Base-by-base conservation (phyloP, 2,329 filamentous ascomycete genomes). In the Capronia epimyces region DNA sequence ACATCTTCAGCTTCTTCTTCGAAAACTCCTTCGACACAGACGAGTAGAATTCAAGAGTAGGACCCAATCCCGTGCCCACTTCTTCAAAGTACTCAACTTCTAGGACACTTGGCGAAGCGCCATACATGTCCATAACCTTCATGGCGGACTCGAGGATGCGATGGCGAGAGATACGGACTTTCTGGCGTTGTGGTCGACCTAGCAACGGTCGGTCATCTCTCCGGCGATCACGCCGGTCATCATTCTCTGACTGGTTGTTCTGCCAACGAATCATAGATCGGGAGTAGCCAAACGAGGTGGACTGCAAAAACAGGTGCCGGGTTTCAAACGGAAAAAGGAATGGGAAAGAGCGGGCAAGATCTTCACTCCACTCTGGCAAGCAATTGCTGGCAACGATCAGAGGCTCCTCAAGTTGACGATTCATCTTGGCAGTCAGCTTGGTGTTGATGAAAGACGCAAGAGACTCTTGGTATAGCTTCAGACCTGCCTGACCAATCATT, bases 71-170 rank as follows among this genome's bases (percentile, higher is more conserved):
- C 20, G 94, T 98, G 50, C 93, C 93, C 18, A 98, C 93, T 70
- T 98, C 93, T 63, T 97, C 93, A 61, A 98, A 98, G 65, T 98
- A 98, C 64, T 98, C 94, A 1, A 98, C 91, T 65, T 98, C 93
- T 0, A 98, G 73, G 22, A 97, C 87, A 66, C 91, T 97, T 52
- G 95, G 88, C 1, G 91, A 95, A n/a, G 88, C 88, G 0, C 93
- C 93, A 63, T 98, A 98, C 2, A 97, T 79, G 62, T 98, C 91
- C 91, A 98, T 97, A 24, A 98, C 93, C 69, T 98, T 98, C 67
- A 97, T 77, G 0, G 93, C 93, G 12, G 93, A 97, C 66, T 98
- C 93, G 6, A 98, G 76, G 40, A 98, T 96, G 63, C 94, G 89
- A n/a, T 82, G 82, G 37, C 93, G 82, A 3, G 91, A 95, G 54